Evolutionary conservation across 257 asterid genomes (phyloP), one percentile per base, ranked within the genome.

Genomic region (Misopates orontium): DNA sequence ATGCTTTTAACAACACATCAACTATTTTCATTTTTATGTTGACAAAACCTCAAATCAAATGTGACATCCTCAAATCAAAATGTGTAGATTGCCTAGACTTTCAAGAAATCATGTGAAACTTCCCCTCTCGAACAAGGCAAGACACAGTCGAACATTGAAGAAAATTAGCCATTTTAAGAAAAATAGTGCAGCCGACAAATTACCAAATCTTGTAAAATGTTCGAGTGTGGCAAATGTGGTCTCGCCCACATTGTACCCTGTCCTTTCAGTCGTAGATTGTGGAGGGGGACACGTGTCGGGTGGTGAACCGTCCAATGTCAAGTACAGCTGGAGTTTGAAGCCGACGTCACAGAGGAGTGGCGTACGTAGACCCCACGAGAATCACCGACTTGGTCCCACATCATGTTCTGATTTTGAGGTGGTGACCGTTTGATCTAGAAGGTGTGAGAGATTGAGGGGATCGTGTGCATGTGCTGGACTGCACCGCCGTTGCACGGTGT

Each of bases 381-480:
- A 44, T 10, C 77, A 63, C 83, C 80, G 80, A 74, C 77, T 20
- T 10, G 55, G 71, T 53, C 25, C 73, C 73, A 49, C 32, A 28
- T 2, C 25, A 52, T 52, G 57, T 21, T 28, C 20, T 60, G 81
- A 76, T 69, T n/a, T 48, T 56, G 71, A 72, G 73, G 32, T 72
- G 13, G 12, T 51, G 70, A 59, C 82, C 84, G 78, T 77, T 40
- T 7, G 83, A 82, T 82, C 86, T 64, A 70, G 82, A 83, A 80
- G 10, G 44, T 71, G 14, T 55, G 65, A 64, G 81, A 56, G 57
- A 50, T 58, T 19, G 0, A 20, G 13, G 14, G 59, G 61, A 66
- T 18, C 56, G 1, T 20, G 53, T 60, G n/a, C 20, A 13, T 71
- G 42, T 24, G 72, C 72, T 68, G 77, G 73, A 50, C 8, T 40